Conservation (phyloP, 495 filamentous ascomycete species). For the Lasiosphaeriaceae sp. region DNA sequence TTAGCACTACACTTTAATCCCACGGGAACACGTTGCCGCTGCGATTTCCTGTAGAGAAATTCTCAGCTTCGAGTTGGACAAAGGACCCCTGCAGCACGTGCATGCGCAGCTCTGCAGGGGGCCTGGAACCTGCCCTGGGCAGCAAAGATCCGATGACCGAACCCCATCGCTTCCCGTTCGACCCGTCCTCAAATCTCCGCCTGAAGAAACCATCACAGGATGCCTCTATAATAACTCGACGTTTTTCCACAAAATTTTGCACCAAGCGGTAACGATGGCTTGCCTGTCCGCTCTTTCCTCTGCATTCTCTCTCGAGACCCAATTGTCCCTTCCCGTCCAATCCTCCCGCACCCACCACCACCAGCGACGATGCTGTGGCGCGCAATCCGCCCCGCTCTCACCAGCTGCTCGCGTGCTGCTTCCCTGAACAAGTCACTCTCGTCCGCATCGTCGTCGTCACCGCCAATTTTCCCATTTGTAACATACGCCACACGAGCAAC, state of each 20-base stretch:
- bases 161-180: too few relatives aligned
- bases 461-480: too few relatives aligned
- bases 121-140: too few relatives aligned
- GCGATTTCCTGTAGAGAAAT: too few relatives aligned
- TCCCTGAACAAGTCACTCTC: neutral
- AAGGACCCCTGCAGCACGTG: too few relatives aligned
- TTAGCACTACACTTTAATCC: too few relatives aligned
- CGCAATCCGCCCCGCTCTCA: conserved; percentile 20
- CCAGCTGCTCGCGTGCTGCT: conserved; percentile 26
- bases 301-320: neutral
- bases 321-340: neutral
- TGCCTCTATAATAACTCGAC: conserved; percentile 15
- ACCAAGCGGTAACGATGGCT: neutral
- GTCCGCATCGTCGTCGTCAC: neutral
- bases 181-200: conserved; percentile 40
- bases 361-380: conserved; percentile 20
- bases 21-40: too few relatives aligned
- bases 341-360: neutral
- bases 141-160: too few relatives aligned
- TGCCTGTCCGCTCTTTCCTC: neutral
- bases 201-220: conserved; percentile 47
- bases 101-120: too few relatives aligned
- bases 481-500: neutral
- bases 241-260: neutral
- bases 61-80: too few relatives aligned